phyloP scores from a whole-genome alignment of 1,139 yeast species.

The Candida tropicalis region DNA sequence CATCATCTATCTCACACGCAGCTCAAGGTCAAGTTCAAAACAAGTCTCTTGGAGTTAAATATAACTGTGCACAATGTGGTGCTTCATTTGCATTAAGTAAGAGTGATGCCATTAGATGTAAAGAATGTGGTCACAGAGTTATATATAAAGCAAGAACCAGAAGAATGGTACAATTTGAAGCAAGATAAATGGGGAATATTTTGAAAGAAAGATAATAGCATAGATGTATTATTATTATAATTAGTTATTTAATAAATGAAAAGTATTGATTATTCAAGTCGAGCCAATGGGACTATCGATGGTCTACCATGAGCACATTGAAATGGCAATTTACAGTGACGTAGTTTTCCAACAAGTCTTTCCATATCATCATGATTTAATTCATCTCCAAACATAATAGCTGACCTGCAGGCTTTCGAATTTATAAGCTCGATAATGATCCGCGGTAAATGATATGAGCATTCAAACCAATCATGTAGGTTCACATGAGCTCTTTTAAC shows the following conservation, averaged over 20 bases:
- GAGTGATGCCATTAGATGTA: slow-evolving; percentile 97
- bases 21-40: slow-evolving; percentile 59
- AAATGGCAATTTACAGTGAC: slow-evolving; percentile 62
- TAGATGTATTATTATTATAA: slow-evolving; percentile 2
- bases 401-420: slow-evolving; percentile 69
- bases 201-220: not conserved
- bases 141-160: slow-evolving; percentile 95
- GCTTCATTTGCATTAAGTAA: slow-evolving; percentile 84
- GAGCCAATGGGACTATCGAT: slow-evolving; percentile 58
- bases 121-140: slow-evolving; percentile 98
- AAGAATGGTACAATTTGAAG: slow-evolving; percentile 77
- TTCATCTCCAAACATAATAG: slow-evolving; percentile 73
- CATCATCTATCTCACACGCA: slow-evolving; percentile 73
- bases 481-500: slow-evolving; percentile 20
- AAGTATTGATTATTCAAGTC: slow-evolving; percentile 6
- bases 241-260: not conserved
- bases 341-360: slow-evolving; percentile 41
- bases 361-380: slow-evolving; percentile 48
- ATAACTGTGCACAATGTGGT: slow-evolving; percentile 97
- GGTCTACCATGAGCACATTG: slow-evolving; percentile 92
- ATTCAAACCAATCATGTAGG: slow-evolving; percentile 20
- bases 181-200: slow-evolving; percentile 33
- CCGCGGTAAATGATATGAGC: slow-evolving; percentile 42
- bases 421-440: slow-evolving; percentile 52
- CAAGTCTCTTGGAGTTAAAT: slow-evolving; percentile 81